phyloP scores from a whole-genome alignment of 164 flowering plant genomes.

The Buxus sempervirens region DNA sequence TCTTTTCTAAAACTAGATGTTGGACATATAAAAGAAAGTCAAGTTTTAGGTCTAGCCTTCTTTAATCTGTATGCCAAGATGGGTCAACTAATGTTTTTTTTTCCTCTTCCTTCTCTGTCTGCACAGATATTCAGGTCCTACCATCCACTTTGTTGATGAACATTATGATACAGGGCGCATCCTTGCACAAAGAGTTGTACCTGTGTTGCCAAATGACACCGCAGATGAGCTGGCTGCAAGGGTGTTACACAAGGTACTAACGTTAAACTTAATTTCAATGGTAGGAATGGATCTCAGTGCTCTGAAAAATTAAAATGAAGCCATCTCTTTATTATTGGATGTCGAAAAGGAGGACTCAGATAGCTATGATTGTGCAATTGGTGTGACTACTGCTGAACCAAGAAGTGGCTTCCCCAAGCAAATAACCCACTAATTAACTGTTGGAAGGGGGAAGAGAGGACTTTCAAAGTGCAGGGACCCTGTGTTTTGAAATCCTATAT shows the following conservation, averaged over 20 bases:
- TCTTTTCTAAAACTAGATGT: too few species aligned
- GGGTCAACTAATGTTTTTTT: background rate
- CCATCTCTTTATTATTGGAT: background rate
- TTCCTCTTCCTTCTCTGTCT: background rate
- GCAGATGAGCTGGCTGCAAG: conserved; percentile 81
- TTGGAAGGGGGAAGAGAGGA: background rate
- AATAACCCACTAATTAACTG: background rate
- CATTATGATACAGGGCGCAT: conserved; percentile 85
- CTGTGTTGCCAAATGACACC: conserved; percentile 68
- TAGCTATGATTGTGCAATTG: background rate
- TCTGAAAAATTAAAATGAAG: background rate
- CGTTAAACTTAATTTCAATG: background rate
- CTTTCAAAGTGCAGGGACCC: background rate
- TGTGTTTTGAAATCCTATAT: background rate
- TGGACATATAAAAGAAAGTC: too few species aligned
- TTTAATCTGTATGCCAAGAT: background rate
- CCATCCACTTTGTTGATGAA: conserved; percentile 91
- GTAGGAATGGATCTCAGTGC: background rate
- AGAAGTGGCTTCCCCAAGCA: background rate
- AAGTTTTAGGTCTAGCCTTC: too few species aligned
- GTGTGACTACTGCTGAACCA: background rate
- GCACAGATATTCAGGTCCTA: conserved; percentile 78
- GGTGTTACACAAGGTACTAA: conserved; percentile 69
- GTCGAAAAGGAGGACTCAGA: background rate
- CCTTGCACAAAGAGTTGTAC: conserved; percentile 85